Conservation (phyloP, 805 yeast species). For the Candida boidinii region DNA sequence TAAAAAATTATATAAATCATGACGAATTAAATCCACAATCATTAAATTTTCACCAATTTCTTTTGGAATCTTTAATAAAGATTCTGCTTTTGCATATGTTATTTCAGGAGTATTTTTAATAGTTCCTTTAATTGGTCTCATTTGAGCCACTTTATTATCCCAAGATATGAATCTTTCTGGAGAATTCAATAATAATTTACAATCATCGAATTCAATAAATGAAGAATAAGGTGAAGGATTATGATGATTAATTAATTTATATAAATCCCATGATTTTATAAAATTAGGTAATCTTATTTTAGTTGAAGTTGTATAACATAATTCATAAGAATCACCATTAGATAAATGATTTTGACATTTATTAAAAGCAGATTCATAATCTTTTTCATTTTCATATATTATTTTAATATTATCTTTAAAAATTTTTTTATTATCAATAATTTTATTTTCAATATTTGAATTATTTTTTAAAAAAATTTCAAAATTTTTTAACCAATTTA, state of each 20-base stretch:
- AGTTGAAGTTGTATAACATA: slow-evolving; percentile 80
- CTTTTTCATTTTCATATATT: slow-evolving; percentile 39
- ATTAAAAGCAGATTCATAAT: slow-evolving; percentile 47
- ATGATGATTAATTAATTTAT: slow-evolving; percentile 55
- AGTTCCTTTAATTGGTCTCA: slow-evolving; percentile 95
- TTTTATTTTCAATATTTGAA: background rate
- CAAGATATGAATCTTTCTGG: slow-evolving; percentile 92
- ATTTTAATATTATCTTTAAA: slow-evolving; percentile 20
- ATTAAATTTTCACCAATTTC: slow-evolving; percentile 93
- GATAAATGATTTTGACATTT: slow-evolving; percentile 60
- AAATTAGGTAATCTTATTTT: slow-evolving; percentile 40
- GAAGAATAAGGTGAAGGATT: slow-evolving; percentile 95
- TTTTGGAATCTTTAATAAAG: slow-evolving; percentile 70
- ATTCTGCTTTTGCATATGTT: slow-evolving; percentile 49
- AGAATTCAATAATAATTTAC: slow-evolving; percentile 70
- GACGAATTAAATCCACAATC: slow-evolving; percentile 94
- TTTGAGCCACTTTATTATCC: slow-evolving; percentile 55
- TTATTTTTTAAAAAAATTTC: slow-evolving; percentile 1
- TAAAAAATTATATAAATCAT: slow-evolving; percentile 70
- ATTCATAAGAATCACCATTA: slow-evolving; percentile 87
- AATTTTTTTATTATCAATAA: slow-evolving; percentile 1
- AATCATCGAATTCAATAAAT: slow-evolving; percentile 60
- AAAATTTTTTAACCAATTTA: slow-evolving; percentile 26
- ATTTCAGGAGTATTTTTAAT: slow-evolving; percentile 57
- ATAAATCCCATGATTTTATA: slow-evolving; percentile 67